Evolutionary conservation across 2,329 filamentous ascomycete genomes (phyloP), one percentile per base, ranked within the genome.

Genomic region (Tympanopsis confertula): DNA sequence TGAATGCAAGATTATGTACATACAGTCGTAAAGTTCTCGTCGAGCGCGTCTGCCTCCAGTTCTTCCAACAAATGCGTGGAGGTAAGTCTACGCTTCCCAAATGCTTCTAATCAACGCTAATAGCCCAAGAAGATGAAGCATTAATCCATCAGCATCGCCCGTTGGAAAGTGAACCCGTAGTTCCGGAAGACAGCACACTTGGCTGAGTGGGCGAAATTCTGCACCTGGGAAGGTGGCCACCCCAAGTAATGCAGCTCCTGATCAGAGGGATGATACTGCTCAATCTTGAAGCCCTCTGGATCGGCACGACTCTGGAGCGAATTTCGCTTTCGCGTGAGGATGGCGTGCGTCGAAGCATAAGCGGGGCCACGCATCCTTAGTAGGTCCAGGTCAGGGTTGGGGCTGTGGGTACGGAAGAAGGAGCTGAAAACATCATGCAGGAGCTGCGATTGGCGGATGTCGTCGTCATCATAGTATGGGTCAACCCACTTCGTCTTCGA

Each of bases 41-140:
- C n/a, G n/a, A n/a, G n/a, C n/a, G 65, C 45, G 62, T 69, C 37
- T 53, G 67, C 29, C 49, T 69, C 30, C 66, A 69, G 41, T 66
- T 68, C 50, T 59, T 62, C 45, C 65, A 69, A 50, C 66, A 69
- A 46, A 67, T 68, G 62, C 15, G 1, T 56, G 57, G 39, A 39
- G n/a, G 42, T 4, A 45, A 57, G 1, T 57, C 51, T 38, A 49
- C 55, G 3, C 30, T 52, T 1, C 47, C 57, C 1, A 54, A 57
- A 37, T 56, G 57, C 46, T 47, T 44, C 35, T 44, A 50, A 29
- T 46, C 50, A 30, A 50, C 48, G 47, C 44, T 43, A 19, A 13
- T 5, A n/a, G n/a, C n/a, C n/a, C n/a, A n/a, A n/a, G n/a, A n/a
- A n/a, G n/a, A n/a, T n/a, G n/a, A n/a, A n/a, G n/a, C n/a, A n/a